A percentile compares a stretch with the other conserved stretches of the same genome.
Evolutionary conservation across 176 grass and related monocot genomes (phyloP).

Genomic region (Sorghum bicolor): DNA sequence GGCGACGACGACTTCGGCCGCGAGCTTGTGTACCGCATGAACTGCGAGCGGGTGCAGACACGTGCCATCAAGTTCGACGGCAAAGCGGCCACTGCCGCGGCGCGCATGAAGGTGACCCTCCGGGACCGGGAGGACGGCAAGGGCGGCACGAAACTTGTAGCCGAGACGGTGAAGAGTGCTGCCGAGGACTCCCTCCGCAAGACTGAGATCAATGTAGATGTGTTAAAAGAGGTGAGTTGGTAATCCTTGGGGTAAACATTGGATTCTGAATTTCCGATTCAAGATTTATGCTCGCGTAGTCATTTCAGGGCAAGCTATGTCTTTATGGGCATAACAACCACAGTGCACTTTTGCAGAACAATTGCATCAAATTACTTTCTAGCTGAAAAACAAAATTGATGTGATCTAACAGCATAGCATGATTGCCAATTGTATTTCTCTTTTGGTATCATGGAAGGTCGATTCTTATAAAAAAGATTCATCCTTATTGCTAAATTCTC

Average conservation of each 20-base stretch:
- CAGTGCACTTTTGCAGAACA: neutral
- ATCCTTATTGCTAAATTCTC: neutral
- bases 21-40: conserved; percentile 74
- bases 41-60: conserved; percentile 70
- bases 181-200: conserved; percentile 69
- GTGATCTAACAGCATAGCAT: neutral
- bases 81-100: conserved; percentile 45
- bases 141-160: conserved; percentile 57
- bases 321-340: neutral
- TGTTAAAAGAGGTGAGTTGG: conserved; percentile 72
- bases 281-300: neutral
- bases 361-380: neutral
- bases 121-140: conserved; percentile 31
- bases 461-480: neutral
- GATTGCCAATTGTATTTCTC: neutral
- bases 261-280: neutral
- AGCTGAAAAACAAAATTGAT: neutral
- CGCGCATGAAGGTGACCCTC: conserved; percentile 75
- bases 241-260: conserved; percentile 22
- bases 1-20: conserved; percentile 79
- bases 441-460: neutral
- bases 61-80: conserved; percentile 58
- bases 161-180: conserved; percentile 56
- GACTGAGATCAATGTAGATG: conserved; percentile 63
- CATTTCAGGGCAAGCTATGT: conserved; percentile 15